phyloP scores from a whole-genome alignment of 108 stramenopile genomes.

The Seminavis robusta region DNA sequence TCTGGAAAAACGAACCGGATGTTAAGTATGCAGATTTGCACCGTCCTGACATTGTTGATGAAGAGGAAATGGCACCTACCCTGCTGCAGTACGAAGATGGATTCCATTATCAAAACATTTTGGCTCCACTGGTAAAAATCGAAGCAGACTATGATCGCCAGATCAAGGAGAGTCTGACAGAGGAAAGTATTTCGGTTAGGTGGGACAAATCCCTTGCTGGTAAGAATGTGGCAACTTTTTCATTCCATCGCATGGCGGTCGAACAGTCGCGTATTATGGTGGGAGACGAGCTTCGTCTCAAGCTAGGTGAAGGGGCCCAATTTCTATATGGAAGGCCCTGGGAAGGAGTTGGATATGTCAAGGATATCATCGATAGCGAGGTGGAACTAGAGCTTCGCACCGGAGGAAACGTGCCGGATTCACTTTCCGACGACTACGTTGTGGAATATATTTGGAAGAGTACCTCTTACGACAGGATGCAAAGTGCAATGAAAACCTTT shows the following conservation, averaged over 20 bases:
- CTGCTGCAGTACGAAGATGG: constrained; percentile 93
- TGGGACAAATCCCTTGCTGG: constrained; percentile 93
- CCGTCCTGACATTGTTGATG: constrained; percentile 76
- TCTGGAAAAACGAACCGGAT: constrained; percentile 92
- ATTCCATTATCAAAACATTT: constrained; percentile 96
- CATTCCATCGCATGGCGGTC: constrained; percentile 67
- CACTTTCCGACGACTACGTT: constrained; percentile 86
- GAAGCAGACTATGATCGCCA: constrained; percentile 98
- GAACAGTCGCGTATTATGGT: constrained; percentile 82
- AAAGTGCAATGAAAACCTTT: constrained; percentile 95
- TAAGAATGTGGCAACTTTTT: constrained; percentile 82
- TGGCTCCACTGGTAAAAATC: constrained; percentile 96
- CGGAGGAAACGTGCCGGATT: constrained; percentile 62
- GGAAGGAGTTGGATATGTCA: constrained; percentile 91
- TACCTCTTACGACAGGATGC: constrained; percentile 97
- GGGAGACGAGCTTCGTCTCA: constrained; percentile 93
- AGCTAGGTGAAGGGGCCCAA: constrained; percentile 72
- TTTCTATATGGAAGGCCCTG: constrained; percentile 82
- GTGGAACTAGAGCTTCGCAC: constrained; percentile 81
- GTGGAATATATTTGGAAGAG: constrained; percentile 98
- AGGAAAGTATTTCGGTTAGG: constrained; percentile 81
- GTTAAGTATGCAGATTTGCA: constrained; percentile 91
- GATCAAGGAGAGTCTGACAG: constrained; percentile 89
- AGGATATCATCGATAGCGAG: constrained; percentile 89
- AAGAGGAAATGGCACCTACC: constrained; percentile 85